Base-by-base conservation (phyloP, 345 rosid species). In the Eucalyptus regnans region DNA sequence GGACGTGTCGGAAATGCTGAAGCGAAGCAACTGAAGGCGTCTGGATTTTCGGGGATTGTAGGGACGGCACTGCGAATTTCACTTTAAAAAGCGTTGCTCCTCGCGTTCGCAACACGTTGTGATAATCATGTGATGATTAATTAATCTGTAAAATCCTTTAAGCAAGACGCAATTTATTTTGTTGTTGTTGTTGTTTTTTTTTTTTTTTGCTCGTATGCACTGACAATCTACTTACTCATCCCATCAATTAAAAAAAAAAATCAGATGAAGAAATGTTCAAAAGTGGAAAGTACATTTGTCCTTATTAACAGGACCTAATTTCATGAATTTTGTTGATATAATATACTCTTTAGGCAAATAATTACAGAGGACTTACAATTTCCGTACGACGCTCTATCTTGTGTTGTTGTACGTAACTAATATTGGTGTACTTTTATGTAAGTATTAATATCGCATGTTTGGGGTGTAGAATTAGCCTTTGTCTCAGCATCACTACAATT, bases 301-400 rank as follows among this genome's bases (percentile, higher is more conserved):
- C 46, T 76, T 20, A 18, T 20, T 20, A 9, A 18, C 15, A 18
- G 9, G 81, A 37, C 48, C 83, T 20, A 18, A 37, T 76, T 41
- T 41, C 27, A 18, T 37, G 27, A 71, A 37, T 71, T 71, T 37
- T 71, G 27, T 18, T 37, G 46, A 71, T 37, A 41, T 18, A 9
- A 37, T 4, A 68, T 33, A 37, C 46, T 37, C 10, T 12, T 41
- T 37, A 20, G 11, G 83, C 8, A 10, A 4, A 37, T 37, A 10
- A 37, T 4, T 33, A 17, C 6, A 4, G 46, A 2, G 1, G 83
- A 3, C 48, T 76, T 37, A 20, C 27, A 18, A 71, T 5, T 71
- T 41, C 4, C 0, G 1, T 5, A 14, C 6, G 22, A 37, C 12
- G 3, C 3, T 37, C 84, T 41, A 41, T 76, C 48, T 11, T 6